Conservation (phyloP, 2,329 filamentous ascomycete species). For the Didymellaceae sp. region DNA sequence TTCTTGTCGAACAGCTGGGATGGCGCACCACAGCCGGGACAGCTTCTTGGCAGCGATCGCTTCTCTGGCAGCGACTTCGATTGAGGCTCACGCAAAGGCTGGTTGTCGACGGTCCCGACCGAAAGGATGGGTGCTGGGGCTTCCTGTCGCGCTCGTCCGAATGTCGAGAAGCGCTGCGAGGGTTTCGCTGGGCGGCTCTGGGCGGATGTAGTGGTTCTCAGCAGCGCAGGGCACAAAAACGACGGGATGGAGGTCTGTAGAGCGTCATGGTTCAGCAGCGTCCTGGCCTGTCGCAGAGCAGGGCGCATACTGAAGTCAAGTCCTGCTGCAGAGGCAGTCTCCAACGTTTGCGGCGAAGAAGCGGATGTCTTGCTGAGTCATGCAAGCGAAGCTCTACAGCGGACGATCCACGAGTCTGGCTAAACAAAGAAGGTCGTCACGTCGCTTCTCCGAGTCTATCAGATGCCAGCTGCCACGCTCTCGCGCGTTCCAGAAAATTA, state of each 20-base stretch:
- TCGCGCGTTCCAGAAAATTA: constrained; percentile 28
- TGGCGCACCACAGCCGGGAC: constrained; percentile 69
- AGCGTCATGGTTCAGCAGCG: constrained; percentile 34
- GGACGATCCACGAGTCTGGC: neutral
- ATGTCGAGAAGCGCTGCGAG: constrained; percentile 34
- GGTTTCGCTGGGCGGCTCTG: constrained; percentile 15
- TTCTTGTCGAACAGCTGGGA: constrained; percentile 62
- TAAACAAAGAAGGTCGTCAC: no score
- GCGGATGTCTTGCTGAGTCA: constrained; percentile 3
- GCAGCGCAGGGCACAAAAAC: constrained; percentile 46
- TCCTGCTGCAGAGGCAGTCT: neutral
- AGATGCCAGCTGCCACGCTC: no score
- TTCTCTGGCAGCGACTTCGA: constrained; percentile 1
- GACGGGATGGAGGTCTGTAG: constrained; percentile 35
- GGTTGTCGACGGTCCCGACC: constrained; percentile 9
- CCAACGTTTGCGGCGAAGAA: neutral
- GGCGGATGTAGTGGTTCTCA: constrained; percentile 25
- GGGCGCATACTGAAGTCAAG: constrained; percentile 37
- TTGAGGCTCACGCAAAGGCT: neutral
- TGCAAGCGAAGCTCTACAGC: neutral
- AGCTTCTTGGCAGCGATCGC: constrained; percentile 57
- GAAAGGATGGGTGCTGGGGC: constrained; percentile 14
- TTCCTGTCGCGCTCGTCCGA: constrained; percentile 27
- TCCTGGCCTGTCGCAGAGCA: constrained; percentile 37
- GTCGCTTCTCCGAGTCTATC: no score